These are phyloP conservation scores for Syzygium jambos DNA, from an alignment of 345 rosid genomes.

Conservation along the genomic window DNA sequence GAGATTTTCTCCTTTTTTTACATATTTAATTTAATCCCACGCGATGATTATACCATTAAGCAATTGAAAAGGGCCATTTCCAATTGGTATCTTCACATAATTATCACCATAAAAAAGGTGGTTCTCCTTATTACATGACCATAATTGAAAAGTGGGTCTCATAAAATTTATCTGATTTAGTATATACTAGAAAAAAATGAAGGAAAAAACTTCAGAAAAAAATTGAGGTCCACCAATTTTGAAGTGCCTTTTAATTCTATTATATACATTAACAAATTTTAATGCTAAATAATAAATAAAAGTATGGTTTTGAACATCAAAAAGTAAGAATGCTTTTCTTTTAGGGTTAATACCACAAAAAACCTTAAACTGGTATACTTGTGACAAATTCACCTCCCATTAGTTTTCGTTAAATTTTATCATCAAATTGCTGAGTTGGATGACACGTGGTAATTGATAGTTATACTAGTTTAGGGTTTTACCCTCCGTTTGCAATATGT, in stretches of 20 bases:
- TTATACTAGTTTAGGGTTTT: no score
- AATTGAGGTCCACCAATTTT: background rate
- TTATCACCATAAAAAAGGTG: background rate
- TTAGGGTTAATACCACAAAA: no score
- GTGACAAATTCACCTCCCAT: no score
- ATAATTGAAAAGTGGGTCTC: background rate
- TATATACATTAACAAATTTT: background rate
- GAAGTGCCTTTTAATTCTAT: background rate
- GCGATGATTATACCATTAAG: background rate
- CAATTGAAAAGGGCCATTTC: background rate
- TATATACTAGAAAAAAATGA: background rate
- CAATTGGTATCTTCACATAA: background rate
- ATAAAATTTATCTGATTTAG: background rate
- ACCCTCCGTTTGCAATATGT: no score
- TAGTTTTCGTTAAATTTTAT: no score
- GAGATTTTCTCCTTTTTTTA: background rate
- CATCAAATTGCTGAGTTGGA: no score
- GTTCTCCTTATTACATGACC: background rate
- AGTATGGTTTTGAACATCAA: background rate
- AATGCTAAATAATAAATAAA: background rate
- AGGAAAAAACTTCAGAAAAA: background rate
- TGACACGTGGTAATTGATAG: no score
- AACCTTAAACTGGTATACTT: no score
- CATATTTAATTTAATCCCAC: background rate
- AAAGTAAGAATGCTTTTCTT: background rate